These are phyloP conservation scores for Punica granatum DNA, from an alignment of 345 rosid species.

Conservation along the genomic window DNA sequence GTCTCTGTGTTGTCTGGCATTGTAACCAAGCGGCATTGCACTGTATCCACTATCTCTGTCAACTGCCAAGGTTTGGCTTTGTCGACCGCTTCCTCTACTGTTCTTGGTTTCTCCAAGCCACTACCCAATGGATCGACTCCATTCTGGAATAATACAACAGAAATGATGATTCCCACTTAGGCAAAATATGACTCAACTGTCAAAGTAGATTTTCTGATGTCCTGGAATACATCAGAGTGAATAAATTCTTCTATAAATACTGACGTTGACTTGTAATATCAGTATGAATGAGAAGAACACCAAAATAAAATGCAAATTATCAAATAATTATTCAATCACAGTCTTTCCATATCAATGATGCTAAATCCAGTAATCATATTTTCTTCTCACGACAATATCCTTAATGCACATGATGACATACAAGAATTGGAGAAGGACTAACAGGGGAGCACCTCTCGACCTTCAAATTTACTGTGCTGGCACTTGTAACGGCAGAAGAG, in stretches of 20 bases:
- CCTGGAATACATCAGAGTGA: neutral
- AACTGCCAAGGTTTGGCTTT: slow-evolving; percentile 77
- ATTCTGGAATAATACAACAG: slow-evolving; percentile 37
- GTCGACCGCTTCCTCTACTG: slow-evolving; percentile 51
- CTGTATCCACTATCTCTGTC: slow-evolving; percentile 61
- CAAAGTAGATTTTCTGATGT: neutral
- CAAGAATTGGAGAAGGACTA: slow-evolving; percentile 43
- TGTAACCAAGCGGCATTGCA: slow-evolving; percentile 60
- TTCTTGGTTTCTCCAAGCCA: slow-evolving; percentile 73
- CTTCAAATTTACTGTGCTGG: slow-evolving; percentile 55
- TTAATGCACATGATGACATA: slow-evolving; percentile 1
- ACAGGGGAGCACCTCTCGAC: slow-evolving; percentile 82
- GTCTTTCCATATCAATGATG: neutral
- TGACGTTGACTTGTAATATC: neutral
- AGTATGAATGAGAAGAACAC: neutral
- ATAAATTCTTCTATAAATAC: neutral
- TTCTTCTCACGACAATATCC: neutral
- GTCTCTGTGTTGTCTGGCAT: slow-evolving; percentile 69
- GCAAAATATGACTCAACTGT: neutral
- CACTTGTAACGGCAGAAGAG: slow-evolving; percentile 41
- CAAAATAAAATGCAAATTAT: neutral
- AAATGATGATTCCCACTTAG: neutral
- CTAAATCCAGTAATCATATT: neutral
- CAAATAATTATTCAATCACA: neutral
- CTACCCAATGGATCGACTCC: slow-evolving; percentile 76